Percentiles rank a stretch among this genome's conserved stretches.
phyloP scores from a whole-genome alignment of 257 asterid species.

The Salvia hispanica region DNA sequence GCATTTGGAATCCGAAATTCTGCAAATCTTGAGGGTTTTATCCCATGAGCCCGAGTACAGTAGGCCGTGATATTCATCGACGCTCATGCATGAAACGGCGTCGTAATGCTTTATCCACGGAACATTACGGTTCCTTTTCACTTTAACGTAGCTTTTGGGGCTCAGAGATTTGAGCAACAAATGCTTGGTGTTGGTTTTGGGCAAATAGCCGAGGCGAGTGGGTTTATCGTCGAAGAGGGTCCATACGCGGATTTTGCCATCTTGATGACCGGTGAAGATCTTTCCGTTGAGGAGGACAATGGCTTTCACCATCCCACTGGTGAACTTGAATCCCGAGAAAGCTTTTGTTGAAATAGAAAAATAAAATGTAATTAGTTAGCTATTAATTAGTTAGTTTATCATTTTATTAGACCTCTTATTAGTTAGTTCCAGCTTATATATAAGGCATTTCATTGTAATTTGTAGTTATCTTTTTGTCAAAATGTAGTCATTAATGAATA shows the following conservation, averaged over 20 bases:
- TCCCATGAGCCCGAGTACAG: slow-evolving; percentile 91
- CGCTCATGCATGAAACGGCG: slow-evolving; percentile 67
- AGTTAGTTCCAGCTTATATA: no score
- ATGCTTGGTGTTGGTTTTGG: slow-evolving; percentile 59
- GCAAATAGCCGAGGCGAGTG: slow-evolving; percentile 52
- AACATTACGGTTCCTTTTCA: slow-evolving; percentile 42
- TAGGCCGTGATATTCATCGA: slow-evolving; percentile 54
- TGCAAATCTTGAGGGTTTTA: slow-evolving; percentile 75
- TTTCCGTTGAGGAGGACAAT: slow-evolving; percentile 52
- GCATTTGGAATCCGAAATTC: slow-evolving; percentile 69
- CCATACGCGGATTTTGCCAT: slow-evolving; percentile 83
- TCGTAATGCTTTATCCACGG: slow-evolving; percentile 79
- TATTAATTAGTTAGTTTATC: no score
- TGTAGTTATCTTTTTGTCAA: no score
- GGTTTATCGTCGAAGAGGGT: slow-evolving; percentile 32
- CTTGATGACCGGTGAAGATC: slow-evolving; percentile 81
- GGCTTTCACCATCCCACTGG: slow-evolving; percentile 77
- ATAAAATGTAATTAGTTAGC: no score
- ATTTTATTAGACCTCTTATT: no score
- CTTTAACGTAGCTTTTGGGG: slow-evolving; percentile 59
- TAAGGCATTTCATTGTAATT: no score
- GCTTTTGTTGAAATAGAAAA: no score
- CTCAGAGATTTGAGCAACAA: slow-evolving; percentile 50
- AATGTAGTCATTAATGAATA: no score
- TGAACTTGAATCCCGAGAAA: slow-evolving; percentile 63